A percentile compares a stretch with the other conserved stretches of the same genome.
Conservation (phyloP, 257 asterid species). For the Primulina eburnea region DNA sequence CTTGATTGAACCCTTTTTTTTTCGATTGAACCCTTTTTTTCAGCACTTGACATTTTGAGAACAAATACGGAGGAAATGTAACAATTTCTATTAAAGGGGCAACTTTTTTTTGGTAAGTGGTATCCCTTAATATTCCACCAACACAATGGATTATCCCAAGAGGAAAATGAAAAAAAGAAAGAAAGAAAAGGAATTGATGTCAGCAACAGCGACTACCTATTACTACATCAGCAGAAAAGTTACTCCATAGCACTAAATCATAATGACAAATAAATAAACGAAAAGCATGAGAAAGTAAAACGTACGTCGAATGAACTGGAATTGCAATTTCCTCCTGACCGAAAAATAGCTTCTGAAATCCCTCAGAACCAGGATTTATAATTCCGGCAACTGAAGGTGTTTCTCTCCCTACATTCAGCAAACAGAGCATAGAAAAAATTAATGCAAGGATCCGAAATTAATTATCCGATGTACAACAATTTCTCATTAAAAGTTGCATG, state of each 20-base stretch:
- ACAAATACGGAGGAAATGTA: too few species aligned
- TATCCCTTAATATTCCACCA: too few species aligned
- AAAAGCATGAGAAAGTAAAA: slow-evolving; percentile 8
- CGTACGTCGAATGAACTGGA: slow-evolving; percentile 91
- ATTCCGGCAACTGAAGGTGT: slow-evolving; percentile 99
- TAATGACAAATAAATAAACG: slow-evolving; percentile 8
- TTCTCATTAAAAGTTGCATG: slow-evolving; percentile 3
- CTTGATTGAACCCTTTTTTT: too few species aligned
- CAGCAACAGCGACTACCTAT: too few species aligned
- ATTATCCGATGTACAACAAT: background rate
- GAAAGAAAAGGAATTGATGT: too few species aligned
- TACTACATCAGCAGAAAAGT: background rate
- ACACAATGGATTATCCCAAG: too few species aligned
- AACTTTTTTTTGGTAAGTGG: too few species aligned
- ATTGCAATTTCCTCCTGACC: slow-evolving; percentile 98
- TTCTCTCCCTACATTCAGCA: slow-evolving; percentile 74
- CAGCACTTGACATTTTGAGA: too few species aligned
- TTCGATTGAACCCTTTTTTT: too few species aligned
- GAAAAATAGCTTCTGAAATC: slow-evolving; percentile 93
- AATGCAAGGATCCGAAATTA: slow-evolving; percentile 14
- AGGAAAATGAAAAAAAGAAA: too few species aligned
- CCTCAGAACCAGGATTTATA: slow-evolving; percentile 98
- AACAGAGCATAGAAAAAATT: slow-evolving; percentile 9
- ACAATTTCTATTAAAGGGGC: too few species aligned
- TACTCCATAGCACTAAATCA: background rate